These are phyloP conservation scores for Penicillium bialowiezense DNA, from an alignment of 495 filamentous ascomycete species.

Conservation along the genomic window DNA sequence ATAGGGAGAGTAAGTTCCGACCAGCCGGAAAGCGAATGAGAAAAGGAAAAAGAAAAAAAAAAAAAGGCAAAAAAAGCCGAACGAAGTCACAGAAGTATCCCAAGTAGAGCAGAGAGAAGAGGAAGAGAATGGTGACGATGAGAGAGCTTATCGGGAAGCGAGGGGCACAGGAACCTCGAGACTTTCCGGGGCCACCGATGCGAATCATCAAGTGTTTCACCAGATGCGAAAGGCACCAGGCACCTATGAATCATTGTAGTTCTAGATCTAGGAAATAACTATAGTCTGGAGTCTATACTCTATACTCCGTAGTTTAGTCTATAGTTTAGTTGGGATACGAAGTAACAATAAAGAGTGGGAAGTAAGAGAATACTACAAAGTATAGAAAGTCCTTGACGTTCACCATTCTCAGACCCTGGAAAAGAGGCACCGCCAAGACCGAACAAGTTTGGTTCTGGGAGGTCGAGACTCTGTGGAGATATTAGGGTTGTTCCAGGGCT, in stretches of 20 bases:
- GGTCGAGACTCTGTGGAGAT: conserved; percentile 10
- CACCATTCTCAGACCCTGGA: conserved; percentile 14
- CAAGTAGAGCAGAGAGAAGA: not conserved
- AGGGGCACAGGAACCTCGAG: conserved; percentile 18
- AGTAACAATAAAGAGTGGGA: not conserved
- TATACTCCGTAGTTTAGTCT: no score
- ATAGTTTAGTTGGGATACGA: no score
- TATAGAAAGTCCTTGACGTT: conserved; percentile 26
- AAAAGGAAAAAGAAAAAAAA: conserved; percentile 2
- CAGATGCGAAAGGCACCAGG: conserved; percentile 30
- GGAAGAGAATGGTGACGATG: conserved; percentile 25
- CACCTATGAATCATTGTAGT: conserved; percentile 15
- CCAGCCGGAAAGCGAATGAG: conserved; percentile 1
- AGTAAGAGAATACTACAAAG: not conserved
- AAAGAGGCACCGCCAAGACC: conserved; percentile 5
- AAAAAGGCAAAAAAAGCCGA: not conserved
- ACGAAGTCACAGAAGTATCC: not conserved
- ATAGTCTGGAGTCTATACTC: no score
- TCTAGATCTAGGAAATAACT: no score
- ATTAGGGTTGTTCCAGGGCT: conserved; percentile 1
- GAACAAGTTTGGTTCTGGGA: conserved; percentile 14
- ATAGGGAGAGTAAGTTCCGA: conserved; percentile 1
- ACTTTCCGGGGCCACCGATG: conserved; percentile 28
- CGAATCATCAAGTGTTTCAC: conserved; percentile 30
- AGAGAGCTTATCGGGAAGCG: conserved; percentile 30